Conservation (phyloP, 1,284 basidiomycete genomes). For the Trametes hirsuta region DNA sequence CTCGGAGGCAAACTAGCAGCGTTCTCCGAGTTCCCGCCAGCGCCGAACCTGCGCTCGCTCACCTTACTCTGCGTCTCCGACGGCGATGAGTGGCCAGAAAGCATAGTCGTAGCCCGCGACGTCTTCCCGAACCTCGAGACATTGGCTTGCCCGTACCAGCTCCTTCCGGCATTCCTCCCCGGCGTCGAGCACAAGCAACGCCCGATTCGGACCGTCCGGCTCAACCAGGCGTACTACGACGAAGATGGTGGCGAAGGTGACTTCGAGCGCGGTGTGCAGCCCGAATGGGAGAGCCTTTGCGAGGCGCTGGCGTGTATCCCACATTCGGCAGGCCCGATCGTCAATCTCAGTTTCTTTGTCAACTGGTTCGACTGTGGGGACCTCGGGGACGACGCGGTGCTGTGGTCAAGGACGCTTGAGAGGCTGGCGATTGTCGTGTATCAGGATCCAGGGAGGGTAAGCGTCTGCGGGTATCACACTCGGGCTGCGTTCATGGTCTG, state of each 20-base stretch:
- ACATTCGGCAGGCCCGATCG: background rate
- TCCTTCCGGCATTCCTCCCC: background rate
- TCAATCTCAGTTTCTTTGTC: background rate
- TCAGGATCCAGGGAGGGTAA: background rate
- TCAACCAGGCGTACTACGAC: background rate
- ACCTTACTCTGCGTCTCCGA: background rate
- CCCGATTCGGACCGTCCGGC: background rate
- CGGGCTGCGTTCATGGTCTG: background rate
- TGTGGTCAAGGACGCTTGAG: background rate
- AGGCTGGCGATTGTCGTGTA: background rate
- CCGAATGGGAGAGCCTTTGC: background rate
- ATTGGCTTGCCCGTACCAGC: background rate
- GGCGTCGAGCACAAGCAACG: background rate
- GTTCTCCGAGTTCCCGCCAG: background rate
- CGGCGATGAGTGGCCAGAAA: background rate
- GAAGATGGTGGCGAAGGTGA: background rate
- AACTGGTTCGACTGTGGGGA: background rate
- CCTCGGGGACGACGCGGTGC: background rate
- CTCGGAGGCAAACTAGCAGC: background rate
- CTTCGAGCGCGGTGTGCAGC: background rate
- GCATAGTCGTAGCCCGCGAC: background rate
- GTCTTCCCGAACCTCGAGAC: background rate
- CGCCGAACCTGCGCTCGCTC: background rate
- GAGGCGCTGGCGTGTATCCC: background rate
- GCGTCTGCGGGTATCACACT: background rate